These are phyloP conservation scores for Chenopodium album DNA, from an alignment of 148 eudicot species.

Conservation along the genomic window DNA sequence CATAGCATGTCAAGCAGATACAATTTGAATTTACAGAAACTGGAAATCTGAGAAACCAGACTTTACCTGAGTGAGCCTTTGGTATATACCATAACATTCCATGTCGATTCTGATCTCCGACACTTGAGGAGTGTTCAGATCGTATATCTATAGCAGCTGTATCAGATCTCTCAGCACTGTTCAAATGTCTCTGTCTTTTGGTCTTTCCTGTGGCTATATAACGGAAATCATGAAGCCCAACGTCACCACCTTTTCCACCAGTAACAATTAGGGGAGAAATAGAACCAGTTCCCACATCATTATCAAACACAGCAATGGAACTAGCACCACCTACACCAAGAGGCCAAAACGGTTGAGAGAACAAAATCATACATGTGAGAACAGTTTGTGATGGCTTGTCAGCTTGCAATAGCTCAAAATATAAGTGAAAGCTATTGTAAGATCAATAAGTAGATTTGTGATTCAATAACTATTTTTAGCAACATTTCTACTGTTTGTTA, in stretches of 20 bases:
- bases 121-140: constrained; percentile 41
- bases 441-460: neutral
- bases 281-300: constrained; percentile 92
- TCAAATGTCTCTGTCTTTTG: constrained; percentile 64
- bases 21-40: neutral
- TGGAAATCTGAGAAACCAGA: neutral
- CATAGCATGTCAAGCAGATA: constrained; percentile 9
- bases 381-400: neutral
- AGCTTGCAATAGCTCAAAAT: neutral
- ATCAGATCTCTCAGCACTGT: constrained; percentile 49
- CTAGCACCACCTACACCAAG: constrained; percentile 75
- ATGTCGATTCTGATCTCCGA: constrained; percentile 82
- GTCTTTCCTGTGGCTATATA: constrained; percentile 97
- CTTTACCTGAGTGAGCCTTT: constrained; percentile 91
- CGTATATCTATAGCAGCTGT: constrained; percentile 48
- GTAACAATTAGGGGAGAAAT: constrained; percentile 91
- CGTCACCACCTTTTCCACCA: constrained; percentile 94
- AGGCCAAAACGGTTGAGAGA: constrained; percentile 10
- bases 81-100: constrained; percentile 99
- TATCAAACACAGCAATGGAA: constrained; percentile 88
- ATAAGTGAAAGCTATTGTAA: neutral
- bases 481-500: neutral
- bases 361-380: neutral
- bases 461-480: neutral
- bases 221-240: constrained; percentile 98